Evolutionary conservation across 768 basidiomycete species (phyloP), one percentile per base, ranked within the genome.

Genomic region (Rhodotorula toruloides): DNA sequence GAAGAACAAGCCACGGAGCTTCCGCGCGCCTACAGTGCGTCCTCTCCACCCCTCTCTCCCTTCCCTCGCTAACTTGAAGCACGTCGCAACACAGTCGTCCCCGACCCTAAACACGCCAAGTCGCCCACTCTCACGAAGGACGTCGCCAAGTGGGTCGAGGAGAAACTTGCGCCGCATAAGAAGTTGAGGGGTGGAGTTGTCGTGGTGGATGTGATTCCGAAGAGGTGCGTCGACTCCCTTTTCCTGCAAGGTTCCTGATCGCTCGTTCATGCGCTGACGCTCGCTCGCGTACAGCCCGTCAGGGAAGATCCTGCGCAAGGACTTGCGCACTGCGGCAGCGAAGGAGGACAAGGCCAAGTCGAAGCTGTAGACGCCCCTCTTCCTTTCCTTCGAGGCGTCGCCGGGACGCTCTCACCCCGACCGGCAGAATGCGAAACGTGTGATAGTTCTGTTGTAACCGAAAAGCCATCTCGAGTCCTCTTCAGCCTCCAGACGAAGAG

Each of bases 291-390:
- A 21, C 66, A 91, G 89, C 71, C 85, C 90, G 39, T 83, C 89
- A 58, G 91, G 91, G 5, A 93, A 94, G 78, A 96, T 96, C 73
- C 77, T 93, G 39, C 82, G 90, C 50, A 83, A 88, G 32, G 84
- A 90, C 68, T 79, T 93, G 48, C 82, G 89, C 17, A 87, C 86
- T 7, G 77, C 80, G 52, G 87, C 86, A 0, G 85, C 85, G 74
- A 77, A 79, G 49, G 87, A 89, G 61, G 61, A 13, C 29, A 54
- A 54, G 53, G 37, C 29, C 14, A 56, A 66, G 58, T 27, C 61
- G 9, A 34, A 48, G 46, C 27, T 48, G 46, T 47, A 29, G 11
- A 11, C 27, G 34, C 31, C 17, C 8, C 22, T 9, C 6, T 36
- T 31, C 21, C 27, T 21, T 10, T 27, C 42, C 4, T 47, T 21